These are phyloP conservation scores for Salix caprea DNA, from an alignment of 345 rosid species.

Conservation along the genomic window DNA sequence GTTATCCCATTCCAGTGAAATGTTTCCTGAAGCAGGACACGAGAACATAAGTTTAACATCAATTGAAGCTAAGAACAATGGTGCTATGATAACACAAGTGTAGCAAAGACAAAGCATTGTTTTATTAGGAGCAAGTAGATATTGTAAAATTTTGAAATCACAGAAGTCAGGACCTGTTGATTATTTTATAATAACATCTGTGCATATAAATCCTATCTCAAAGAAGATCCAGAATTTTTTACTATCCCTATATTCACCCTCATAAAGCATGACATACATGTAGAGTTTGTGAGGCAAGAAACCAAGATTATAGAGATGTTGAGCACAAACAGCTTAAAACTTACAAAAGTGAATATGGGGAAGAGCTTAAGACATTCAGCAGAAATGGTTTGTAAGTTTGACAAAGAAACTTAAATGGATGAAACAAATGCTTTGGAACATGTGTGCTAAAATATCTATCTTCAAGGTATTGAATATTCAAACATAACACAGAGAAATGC, in stretches of 20 bases:
- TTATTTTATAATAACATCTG: neutral
- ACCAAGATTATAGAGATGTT: neutral
- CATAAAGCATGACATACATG: neutral
- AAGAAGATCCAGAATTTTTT: neutral
- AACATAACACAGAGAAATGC: neutral
- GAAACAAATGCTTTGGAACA: neutral
- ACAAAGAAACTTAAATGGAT: neutral
- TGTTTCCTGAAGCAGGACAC: constrained; percentile 40
- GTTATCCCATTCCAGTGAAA: constrained; percentile 78
- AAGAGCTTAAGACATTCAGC: neutral
- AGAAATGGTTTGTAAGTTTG: neutral
- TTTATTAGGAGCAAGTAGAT: neutral
- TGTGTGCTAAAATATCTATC: neutral
- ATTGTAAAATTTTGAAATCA: neutral
- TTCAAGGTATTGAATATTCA: neutral
- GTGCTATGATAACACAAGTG: neutral
- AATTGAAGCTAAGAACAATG: neutral
- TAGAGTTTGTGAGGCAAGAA: neutral
- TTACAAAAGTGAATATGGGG: neutral
- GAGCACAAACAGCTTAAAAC: neutral
- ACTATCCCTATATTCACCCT: neutral
- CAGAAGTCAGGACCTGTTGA: neutral
- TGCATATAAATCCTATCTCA: neutral
- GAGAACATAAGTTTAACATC: constrained; percentile 11
- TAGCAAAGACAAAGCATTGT: neutral